These are phyloP conservation scores for Arxiozyma telluris DNA, from an alignment of 1,139 yeast genomes.

Conservation along the genomic window DNA sequence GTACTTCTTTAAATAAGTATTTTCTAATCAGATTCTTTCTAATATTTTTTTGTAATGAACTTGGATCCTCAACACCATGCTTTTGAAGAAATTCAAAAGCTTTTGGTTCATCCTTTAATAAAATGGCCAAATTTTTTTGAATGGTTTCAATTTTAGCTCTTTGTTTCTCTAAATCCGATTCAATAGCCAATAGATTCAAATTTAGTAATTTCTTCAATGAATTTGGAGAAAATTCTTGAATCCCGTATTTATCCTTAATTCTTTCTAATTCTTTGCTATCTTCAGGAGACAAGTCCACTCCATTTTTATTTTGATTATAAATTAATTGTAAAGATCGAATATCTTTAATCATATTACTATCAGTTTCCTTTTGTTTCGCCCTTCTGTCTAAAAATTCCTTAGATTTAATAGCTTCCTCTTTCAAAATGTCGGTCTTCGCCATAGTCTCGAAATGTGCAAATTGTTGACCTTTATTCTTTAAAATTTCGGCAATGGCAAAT, in stretches of 20 bases:
- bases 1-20: slow-evolving; percentile 30
- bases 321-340: slow-evolving; percentile 28
- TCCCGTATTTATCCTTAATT: slow-evolving; percentile 44
- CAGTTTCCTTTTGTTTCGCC: slow-evolving; percentile 28
- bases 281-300: slow-evolving; percentile 27
- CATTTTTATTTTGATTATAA: slow-evolving; percentile 1
- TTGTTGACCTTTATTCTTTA: slow-evolving; percentile 82
- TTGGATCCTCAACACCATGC: slow-evolving; percentile 29
- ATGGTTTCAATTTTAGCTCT: slow-evolving; percentile 28
- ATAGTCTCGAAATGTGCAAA: slow-evolving; percentile 70
- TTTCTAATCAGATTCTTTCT: slow-evolving; percentile 48
- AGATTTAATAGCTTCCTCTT: slow-evolving; percentile 51
- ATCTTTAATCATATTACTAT: slow-evolving; percentile 21
- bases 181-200: slow-evolving; percentile 35
- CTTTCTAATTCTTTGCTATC: slow-evolving; percentile 29
- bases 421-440: slow-evolving; percentile 56
- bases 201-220: slow-evolving; percentile 31
- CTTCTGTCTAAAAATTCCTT: slow-evolving; percentile 42
- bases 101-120: slow-evolving; percentile 31
- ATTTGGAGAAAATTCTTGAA: slow-evolving; percentile 51
- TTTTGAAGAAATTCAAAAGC: slow-evolving; percentile 28
- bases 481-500: slow-evolving; percentile 91
- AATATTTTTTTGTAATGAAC: slow-evolving; percentile 36
- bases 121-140: slow-evolving; percentile 31
- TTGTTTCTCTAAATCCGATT: slow-evolving; percentile 26